Conservation (phyloP, 2,329 filamentous ascomycete genomes). For the Teratosphaeria epicoccoides region DNA sequence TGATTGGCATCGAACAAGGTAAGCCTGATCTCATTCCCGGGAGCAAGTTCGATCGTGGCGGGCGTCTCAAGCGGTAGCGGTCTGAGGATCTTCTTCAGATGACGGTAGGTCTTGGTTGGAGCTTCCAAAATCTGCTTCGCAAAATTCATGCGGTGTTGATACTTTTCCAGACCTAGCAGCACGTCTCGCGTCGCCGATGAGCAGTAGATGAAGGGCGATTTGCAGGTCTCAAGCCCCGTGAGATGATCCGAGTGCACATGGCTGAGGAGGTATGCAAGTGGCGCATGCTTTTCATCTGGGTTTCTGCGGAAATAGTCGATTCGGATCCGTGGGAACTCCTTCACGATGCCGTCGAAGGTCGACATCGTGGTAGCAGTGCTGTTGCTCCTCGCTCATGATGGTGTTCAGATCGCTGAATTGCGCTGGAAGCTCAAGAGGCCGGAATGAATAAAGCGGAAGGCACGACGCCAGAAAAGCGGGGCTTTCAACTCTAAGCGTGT, state of each 20-base stretch:
- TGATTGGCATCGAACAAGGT: slow-evolving; percentile 89
- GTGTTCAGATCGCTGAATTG: not conserved
- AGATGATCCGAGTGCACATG: slow-evolving; percentile 91
- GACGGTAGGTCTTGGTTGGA: slow-evolving; percentile 62
- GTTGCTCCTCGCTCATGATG: not conserved
- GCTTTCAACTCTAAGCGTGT: too few species aligned
- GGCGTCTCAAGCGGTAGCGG: slow-evolving; percentile 74
- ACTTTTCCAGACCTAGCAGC: slow-evolving; percentile 67
- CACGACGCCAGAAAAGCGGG: not conserved
- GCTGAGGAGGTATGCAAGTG: slow-evolving; percentile 77
- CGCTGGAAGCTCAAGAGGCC: not conserved
- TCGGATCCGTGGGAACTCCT: slow-evolving; percentile 69
- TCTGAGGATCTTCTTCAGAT: slow-evolving; percentile 63
- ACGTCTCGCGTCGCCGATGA: slow-evolving; percentile 72
- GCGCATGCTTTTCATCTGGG: slow-evolving; percentile 32
- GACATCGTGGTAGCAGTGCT: slow-evolving; percentile 48
- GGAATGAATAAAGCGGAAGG: not conserved
- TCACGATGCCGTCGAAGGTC: slow-evolving; percentile 61
- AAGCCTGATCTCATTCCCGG: slow-evolving; percentile 59
- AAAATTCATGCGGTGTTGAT: slow-evolving; percentile 71
- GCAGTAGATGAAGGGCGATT: slow-evolving; percentile 80
- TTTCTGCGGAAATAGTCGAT: slow-evolving; percentile 65
- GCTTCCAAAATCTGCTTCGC: slow-evolving; percentile 66
- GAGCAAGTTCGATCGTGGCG: slow-evolving; percentile 61
- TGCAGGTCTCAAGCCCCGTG: slow-evolving; percentile 63